Evolutionary conservation across 768 basidiomycete genomes (phyloP).

Genomic region (Kwoniella bestiolae): DNA sequence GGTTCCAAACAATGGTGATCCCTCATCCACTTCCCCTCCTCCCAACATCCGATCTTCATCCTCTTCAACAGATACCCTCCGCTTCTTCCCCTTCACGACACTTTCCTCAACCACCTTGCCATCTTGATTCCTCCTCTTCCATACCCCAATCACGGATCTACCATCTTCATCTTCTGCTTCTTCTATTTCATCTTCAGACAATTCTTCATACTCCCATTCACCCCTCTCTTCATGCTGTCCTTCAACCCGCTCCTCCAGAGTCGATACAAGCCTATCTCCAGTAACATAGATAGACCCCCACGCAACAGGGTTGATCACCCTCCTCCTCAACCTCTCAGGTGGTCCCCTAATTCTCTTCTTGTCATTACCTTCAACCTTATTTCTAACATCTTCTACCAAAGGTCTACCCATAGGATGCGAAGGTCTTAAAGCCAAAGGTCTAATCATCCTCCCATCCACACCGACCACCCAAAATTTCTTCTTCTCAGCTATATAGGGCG

Average conservation of each 20-base stretch:
- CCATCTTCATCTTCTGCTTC: constrained; percentile 21
- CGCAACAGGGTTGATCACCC: constrained; percentile 48
- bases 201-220: constrained; percentile 29
- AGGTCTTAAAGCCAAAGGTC: constrained; percentile 53
- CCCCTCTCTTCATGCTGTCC: constrained; percentile 22
- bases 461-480: constrained; percentile 26
- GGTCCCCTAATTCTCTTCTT: constrained; percentile 20
- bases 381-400: not conserved
- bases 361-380: not conserved
- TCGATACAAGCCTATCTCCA: constrained; percentile 10
- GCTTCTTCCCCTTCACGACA: constrained; percentile 14
- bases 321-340: constrained; percentile 36
- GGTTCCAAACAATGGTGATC: constrained; percentile 22
- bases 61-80: constrained; percentile 1
- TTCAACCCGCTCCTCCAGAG: not conserved
- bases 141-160: constrained; percentile 4
- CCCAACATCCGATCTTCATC: constrained; percentile 3
- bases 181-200: constrained; percentile 8
- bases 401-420: constrained; percentile 37
- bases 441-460: constrained; percentile 6
- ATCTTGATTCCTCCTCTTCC: constrained; percentile 23
- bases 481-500: constrained; percentile 19
- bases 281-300: constrained; percentile 38
- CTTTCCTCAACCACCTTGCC: constrained; percentile 17
- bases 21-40: constrained; percentile 6